Evolutionary conservation across 495 filamentous ascomycete species (phyloP).

Genomic region (Penicillium macrosclerotiorum): DNA sequence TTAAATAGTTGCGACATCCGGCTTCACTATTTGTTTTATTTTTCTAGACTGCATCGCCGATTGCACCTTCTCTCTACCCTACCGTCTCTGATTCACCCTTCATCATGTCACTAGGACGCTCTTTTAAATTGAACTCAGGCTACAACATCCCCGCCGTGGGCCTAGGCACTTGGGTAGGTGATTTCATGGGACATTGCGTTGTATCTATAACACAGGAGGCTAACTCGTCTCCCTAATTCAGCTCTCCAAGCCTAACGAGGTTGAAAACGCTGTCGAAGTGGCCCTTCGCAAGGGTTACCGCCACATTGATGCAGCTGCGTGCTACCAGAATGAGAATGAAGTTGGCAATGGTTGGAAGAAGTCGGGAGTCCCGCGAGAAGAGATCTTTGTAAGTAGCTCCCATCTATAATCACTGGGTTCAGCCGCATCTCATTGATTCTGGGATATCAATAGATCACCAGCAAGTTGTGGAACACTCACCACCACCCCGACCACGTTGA

Average conservation of each 20-base stretch:
- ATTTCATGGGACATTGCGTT: too few species aligned
- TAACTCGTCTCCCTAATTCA: constrained; percentile 15
- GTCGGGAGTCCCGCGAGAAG: constrained; percentile 37
- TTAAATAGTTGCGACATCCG: constrained; percentile 5
- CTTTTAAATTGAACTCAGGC: constrained; percentile 41
- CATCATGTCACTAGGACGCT: constrained; percentile 37
- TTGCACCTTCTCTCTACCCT: not conserved
- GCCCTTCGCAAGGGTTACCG: constrained; percentile 50
- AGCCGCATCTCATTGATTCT: not conserved
- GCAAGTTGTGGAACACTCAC: constrained; percentile 47
- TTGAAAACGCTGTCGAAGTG: constrained; percentile 46
- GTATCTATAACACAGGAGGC: not conserved
- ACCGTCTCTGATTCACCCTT: not conserved
- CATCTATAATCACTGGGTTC: not conserved
- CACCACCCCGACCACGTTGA: constrained; percentile 41
- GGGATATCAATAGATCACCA: constrained; percentile 26
- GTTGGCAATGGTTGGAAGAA: constrained; percentile 44
- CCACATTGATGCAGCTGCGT: constrained; percentile 39
- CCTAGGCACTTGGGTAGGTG: constrained; percentile 32
- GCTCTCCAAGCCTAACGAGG: constrained; percentile 48
- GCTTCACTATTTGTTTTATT: not conserved
- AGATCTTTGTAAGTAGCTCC: constrained; percentile 38
- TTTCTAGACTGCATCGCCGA: too few species aligned
- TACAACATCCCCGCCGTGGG: constrained; percentile 38
- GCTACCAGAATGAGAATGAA: constrained; percentile 44